A percentile compares a stretch with the other conserved stretches of the same genome.
Conservation (phyloP, 495 filamentous ascomycete species). For the Chlorociboria aeruginascens region DNA sequence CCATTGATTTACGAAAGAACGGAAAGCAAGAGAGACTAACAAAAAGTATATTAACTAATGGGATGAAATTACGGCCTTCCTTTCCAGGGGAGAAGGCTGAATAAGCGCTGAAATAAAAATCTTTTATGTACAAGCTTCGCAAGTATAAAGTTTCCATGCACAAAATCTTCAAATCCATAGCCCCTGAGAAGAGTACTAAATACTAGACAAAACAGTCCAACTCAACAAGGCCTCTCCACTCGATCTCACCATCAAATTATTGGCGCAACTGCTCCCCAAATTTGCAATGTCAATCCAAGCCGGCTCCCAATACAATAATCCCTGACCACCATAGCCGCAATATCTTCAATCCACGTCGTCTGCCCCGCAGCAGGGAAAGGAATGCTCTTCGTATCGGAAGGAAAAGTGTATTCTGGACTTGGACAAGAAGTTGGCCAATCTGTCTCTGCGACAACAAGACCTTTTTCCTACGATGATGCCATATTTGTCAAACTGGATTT, state of each 20-base stretch:
- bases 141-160: no score
- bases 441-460: slow-evolving; percentile 51
- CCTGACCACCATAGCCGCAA: slow-evolving; percentile 39
- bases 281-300: slow-evolving; percentile 53
- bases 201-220: slow-evolving; percentile 9
- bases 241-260: slow-evolving; percentile 32
- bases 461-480: slow-evolving; percentile 44
- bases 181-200: no score
- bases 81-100: no score
- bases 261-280: slow-evolving; percentile 41
- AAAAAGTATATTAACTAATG: no score
- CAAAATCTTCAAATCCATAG: slow-evolving; percentile 6
- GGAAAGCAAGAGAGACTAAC: no score
- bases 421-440: slow-evolving; percentile 55
- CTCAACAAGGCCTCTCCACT: slow-evolving; percentile 8
- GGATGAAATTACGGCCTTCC: no score
- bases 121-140: no score
- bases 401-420: slow-evolving; percentile 41
- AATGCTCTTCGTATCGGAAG: slow-evolving; percentile 41
- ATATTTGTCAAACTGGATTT: slow-evolving; percentile 45
- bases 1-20: no score
- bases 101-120: no score
- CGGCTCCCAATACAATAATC: slow-evolving; percentile 63
- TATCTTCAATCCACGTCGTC: slow-evolving; percentile 38
- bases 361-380: slow-evolving; percentile 52